These are phyloP conservation scores for Phialemonium atrogriseum DNA, from an alignment of 2,329 filamentous ascomycete genomes.

Conservation along the genomic window DNA sequence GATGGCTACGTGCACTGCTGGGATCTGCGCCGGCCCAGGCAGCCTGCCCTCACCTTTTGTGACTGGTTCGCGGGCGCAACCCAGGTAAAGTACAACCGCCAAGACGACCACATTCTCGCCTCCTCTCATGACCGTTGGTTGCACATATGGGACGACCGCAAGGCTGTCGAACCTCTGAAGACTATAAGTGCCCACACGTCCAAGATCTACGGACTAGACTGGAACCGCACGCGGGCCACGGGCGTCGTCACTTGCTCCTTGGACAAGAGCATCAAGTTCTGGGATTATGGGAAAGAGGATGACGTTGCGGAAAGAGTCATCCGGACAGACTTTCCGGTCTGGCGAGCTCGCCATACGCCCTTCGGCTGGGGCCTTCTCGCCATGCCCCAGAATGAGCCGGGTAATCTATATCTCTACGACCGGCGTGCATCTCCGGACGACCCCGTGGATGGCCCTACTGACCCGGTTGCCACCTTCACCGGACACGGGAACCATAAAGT, in stretches of 20 bases:
- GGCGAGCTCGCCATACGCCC: constrained; percentile 84
- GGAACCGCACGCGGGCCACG: constrained; percentile 70
- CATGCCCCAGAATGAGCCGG: constrained; percentile 86
- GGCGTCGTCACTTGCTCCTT: constrained; percentile 81
- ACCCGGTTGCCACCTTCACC: constrained; percentile 49
- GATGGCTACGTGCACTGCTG: constrained; percentile 91
- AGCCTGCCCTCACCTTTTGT: constrained; percentile 72
- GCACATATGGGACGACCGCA: constrained; percentile 84
- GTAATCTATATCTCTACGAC: constrained; percentile 78
- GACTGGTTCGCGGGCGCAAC: constrained; percentile 93
- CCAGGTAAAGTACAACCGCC: constrained; percentile 90
- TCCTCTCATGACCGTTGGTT: constrained; percentile 85
- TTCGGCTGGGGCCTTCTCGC: constrained; percentile 80
- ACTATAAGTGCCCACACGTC: constrained; percentile 84
- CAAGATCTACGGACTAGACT: constrained; percentile 93
- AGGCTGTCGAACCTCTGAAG: constrained; percentile 66
- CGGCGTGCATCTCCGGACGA: constrained; percentile 40
- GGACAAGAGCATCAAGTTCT: constrained; percentile 88
- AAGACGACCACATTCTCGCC: constrained; percentile 77
- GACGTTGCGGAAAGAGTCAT: constrained; percentile 69
- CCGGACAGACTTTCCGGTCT: constrained; percentile 75
- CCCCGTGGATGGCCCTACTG: constrained; percentile 32
- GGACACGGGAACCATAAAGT: constrained; percentile 61
- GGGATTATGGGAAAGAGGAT: constrained; percentile 62
- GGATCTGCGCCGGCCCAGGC: constrained; percentile 69